Evolutionary conservation across 495 filamentous ascomycete species (phyloP).

Genomic region (Penicillium egyptiacum): DNA sequence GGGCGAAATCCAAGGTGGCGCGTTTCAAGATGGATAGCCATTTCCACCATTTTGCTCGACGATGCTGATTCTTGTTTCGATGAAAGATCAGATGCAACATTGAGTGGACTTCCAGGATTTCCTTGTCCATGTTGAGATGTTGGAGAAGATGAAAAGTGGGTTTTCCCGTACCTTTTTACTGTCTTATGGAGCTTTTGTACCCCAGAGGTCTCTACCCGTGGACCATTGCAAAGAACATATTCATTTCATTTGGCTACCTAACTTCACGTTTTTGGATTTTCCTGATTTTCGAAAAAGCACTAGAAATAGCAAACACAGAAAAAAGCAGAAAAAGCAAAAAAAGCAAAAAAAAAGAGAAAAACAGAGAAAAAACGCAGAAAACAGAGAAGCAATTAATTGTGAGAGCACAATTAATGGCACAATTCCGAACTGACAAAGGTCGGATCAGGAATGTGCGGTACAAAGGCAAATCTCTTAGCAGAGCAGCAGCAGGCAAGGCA

Average conservation of each 20-base stretch:
- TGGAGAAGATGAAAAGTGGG: slow-evolving; percentile 5
- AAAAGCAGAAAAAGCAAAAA: neutral
- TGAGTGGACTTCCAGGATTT: slow-evolving; percentile 33
- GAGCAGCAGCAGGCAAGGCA: no score
- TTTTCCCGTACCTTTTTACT: no score
- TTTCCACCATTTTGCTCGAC: slow-evolving; percentile 70
- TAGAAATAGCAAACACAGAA: neutral
- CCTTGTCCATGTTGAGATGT: slow-evolving; percentile 34
- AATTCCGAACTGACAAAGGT: no score
- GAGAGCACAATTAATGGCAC: no score
- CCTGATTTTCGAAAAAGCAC: neutral
- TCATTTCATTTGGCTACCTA: neutral
- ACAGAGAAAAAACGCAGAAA: neutral
- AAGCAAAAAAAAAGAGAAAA: neutral
- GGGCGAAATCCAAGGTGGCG: slow-evolving; percentile 50
- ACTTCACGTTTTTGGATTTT: neutral
- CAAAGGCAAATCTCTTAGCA: no score
- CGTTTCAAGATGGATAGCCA: slow-evolving; percentile 66
- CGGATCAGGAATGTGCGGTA: no score
- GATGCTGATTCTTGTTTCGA: slow-evolving; percentile 83
- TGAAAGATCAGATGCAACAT: slow-evolving; percentile 65
- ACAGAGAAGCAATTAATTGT: no score
- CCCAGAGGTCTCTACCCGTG: no score
- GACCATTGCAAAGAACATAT: neutral
- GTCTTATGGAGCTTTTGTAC: no score